Conservation (phyloP, 192 early-diverging fungal genomes). For the Mortierella antarctica region DNA sequence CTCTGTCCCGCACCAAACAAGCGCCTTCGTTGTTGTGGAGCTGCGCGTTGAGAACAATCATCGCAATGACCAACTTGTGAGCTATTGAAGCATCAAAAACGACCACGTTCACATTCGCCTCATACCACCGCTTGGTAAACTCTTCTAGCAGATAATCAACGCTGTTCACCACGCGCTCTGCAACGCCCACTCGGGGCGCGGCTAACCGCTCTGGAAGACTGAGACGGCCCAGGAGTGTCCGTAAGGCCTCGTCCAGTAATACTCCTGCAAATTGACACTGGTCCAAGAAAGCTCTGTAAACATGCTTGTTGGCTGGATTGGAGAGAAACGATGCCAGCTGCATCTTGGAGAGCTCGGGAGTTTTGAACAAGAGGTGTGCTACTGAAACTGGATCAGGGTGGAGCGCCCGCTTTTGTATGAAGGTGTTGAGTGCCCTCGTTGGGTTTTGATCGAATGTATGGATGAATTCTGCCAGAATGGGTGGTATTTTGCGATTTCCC, state of each 20-base stretch:
- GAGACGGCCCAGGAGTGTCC: slow-evolving; percentile 65
- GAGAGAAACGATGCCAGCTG: slow-evolving; percentile 70
- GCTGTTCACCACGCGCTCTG: slow-evolving; percentile 17
- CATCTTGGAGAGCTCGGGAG: slow-evolving; percentile 65
- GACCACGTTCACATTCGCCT: slow-evolving; percentile 67
- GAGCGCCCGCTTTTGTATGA: slow-evolving; percentile 66
- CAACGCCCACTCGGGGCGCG: background rate
- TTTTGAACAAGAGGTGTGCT: slow-evolving; percentile 74
- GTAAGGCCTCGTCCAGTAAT: slow-evolving; percentile 67
- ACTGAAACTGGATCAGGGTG: slow-evolving; percentile 69
- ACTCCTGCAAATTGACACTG: slow-evolving; percentile 65
- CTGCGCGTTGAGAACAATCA: slow-evolving; percentile 72
- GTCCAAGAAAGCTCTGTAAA: slow-evolving; percentile 66
- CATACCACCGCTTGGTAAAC: slow-evolving; percentile 73
- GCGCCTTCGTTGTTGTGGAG: slow-evolving; percentile 62
- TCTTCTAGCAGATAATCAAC: slow-evolving; percentile 67
- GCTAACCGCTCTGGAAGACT: slow-evolving; percentile 62
- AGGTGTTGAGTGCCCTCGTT: slow-evolving; percentile 62
- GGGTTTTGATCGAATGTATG: slow-evolving; percentile 70
- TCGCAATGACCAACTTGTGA: slow-evolving; percentile 69
- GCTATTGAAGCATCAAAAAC: slow-evolving; percentile 65
- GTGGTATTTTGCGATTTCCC: slow-evolving; percentile 61
- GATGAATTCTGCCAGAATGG: slow-evolving; percentile 67
- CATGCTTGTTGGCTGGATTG: slow-evolving; percentile 63
- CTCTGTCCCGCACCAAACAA: slow-evolving; percentile 27